phyloP scores from a whole-genome alignment of 805 yeast genomes.

The Saccharomyces jurei region DNA sequence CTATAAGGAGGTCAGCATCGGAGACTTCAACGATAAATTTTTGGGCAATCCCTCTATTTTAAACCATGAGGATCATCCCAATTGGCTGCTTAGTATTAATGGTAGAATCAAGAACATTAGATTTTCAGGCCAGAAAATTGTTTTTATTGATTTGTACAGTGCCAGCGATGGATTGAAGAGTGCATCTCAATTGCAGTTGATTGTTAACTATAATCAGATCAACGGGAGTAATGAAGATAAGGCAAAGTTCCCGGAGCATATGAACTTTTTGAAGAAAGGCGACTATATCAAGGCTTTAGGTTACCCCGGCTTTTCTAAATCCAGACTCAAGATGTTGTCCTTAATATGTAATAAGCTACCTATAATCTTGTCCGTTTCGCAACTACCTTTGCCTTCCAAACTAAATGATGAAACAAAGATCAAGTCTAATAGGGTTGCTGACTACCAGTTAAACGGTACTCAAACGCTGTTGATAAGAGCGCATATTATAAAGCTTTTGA shows the following conservation, averaged over 20 bases:
- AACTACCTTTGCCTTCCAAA: conserved; percentile 62
- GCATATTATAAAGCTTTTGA: conserved; percentile 43
- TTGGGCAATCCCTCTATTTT: neutral
- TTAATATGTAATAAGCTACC: conserved; percentile 48
- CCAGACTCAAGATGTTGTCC: conserved; percentile 26
- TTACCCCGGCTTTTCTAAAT: conserved; percentile 59
- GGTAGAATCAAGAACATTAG: conserved; percentile 27
- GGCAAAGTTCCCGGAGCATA: neutral
- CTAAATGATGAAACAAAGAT: conserved; percentile 48
- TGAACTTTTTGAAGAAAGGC: conserved; percentile 47
- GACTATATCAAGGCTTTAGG: conserved; percentile 67
- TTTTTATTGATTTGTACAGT: conserved; percentile 24
- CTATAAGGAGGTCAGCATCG: conserved; percentile 6
- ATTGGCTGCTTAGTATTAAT: conserved; percentile 1
- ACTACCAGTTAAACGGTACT: conserved; percentile 53
- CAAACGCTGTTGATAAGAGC: conserved; percentile 45
- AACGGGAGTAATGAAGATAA: neutral
- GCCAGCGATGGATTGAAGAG: conserved; percentile 1
- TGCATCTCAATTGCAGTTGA: conserved; percentile 15
- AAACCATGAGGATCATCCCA: neutral
- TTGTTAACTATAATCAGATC: conserved; percentile 16
- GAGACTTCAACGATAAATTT: conserved; percentile 8
- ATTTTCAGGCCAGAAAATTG: conserved; percentile 28
- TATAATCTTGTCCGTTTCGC: conserved; percentile 54
- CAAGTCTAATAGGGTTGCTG: conserved; percentile 62